Evolutionary conservation across 2,329 filamentous ascomycete species (phyloP), one percentile per base, ranked within the genome.

Genomic region (Bipolaris bicolor): DNA sequence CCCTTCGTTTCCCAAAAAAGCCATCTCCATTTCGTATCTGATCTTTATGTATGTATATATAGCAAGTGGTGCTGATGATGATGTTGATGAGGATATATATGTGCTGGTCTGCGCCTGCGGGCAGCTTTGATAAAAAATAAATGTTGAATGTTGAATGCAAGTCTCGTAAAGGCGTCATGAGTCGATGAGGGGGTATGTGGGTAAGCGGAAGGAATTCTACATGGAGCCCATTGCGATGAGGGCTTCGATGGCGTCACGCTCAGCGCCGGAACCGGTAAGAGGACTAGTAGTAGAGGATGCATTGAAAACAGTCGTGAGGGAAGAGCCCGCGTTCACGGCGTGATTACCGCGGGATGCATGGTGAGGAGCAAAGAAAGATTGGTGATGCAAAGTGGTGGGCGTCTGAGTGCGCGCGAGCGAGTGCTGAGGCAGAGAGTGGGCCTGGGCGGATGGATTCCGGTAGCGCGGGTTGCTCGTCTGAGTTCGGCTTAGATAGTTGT

Each of bases 201-300:
- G 33, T 22, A n/a, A 39, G 46, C 24, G 11, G 34, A 29, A 29
- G 13, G 15, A 13, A 40, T 22, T 18, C 31, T 75, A 82, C 79
- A 83, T 81, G 53, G 90, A 93, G 78, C 90, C 89, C 77, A 95
- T 88, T 76, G 88, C 86, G 71, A 95, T 81, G 71, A 94, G 86
- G 64, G 90, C 91, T 77, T 92, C 90, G 63, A 93, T 86, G 53
- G 91, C 91, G 77, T 92, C 90, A 68, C 88, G 88, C 81, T 94
- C 91, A 77, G 87, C 84, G 48, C 68, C 67, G 51, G 65, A 67
- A 40, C 64, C 69, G 61, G 67, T 59, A 58, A 71, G 65, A 59
- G 65, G 67, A 29, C 7, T 29, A 29, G 26, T n/a, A n/a, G 3
- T 34, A 60, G 50, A 48, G 26, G 68, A 69, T 69, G 69, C 62